Conservation (phyloP, 2,329 filamentous ascomycete genomes). For the Ophiostoma sp. region DNA sequence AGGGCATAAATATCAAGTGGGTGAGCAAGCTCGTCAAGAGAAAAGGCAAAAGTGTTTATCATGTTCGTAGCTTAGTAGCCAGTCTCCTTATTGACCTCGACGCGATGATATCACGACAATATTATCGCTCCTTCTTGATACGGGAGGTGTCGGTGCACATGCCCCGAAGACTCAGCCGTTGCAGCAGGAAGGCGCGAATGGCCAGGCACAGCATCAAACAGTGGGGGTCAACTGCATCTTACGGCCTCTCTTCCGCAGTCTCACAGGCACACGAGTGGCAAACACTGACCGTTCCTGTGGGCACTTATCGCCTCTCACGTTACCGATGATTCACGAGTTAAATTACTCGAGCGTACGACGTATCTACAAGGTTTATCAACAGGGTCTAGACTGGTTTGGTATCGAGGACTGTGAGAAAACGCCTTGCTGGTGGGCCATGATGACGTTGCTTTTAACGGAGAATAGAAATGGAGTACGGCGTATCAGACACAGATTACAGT, state of each 20-base stretch:
- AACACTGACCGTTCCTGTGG: background rate
- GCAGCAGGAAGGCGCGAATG: constrained; percentile 1
- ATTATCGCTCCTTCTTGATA: background rate
- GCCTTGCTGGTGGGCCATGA: constrained; percentile 12
- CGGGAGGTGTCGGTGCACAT: background rate
- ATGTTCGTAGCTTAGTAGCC: no score
- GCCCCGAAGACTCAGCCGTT: background rate
- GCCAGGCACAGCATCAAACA: constrained; percentile 1
- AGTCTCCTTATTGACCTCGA: no score
- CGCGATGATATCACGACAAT: background rate
- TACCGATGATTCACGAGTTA: background rate
- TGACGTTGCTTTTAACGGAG: constrained; percentile 13
- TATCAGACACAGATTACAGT: background rate
- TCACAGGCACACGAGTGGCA: background rate
- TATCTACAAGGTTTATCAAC: background rate
- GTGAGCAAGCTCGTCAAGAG: background rate
- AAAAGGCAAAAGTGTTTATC: background rate
- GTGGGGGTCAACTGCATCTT: constrained; percentile 3
- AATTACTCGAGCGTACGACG: background rate
- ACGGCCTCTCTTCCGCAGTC: background rate
- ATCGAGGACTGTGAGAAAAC: background rate
- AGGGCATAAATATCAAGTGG: background rate
- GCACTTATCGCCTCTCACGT: background rate
- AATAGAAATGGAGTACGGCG: constrained; percentile 4
- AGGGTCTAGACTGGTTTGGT: constrained; percentile 7